Conservation (phyloP, 257 asterid genomes). For the Nicotiana obtusifolia region DNA sequence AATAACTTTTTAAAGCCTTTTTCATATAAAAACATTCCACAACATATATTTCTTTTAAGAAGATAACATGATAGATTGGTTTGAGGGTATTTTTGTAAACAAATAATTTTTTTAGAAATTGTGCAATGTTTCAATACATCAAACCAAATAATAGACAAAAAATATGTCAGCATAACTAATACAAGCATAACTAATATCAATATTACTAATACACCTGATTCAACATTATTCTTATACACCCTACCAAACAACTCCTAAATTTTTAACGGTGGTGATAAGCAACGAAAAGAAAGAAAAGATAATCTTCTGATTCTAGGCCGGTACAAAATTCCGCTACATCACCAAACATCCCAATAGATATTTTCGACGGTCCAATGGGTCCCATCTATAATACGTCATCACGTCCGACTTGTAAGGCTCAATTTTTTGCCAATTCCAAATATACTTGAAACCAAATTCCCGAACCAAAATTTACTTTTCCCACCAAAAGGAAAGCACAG, state of each 20-base stretch:
- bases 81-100: too few species aligned
- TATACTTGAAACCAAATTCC: background rate
- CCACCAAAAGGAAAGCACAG: slow-evolving; percentile 12
- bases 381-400: slow-evolving; percentile 3
- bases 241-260: background rate
- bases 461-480: background rate
- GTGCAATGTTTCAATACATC: too few species aligned
- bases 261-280: background rate
- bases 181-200: too few species aligned
- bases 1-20: too few species aligned
- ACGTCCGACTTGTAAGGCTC: background rate
- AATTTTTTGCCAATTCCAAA: background rate
- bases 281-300: background rate
- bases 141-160: too few species aligned
- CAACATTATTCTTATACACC: too few species aligned
- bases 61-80: too few species aligned
- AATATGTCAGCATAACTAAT: too few species aligned
- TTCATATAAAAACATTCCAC: too few species aligned
- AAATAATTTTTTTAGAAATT: too few species aligned
- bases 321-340: background rate
- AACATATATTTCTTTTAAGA: too few species aligned
- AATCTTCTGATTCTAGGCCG: background rate
- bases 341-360: background rate
- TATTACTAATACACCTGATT: too few species aligned
- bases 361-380: background rate